Evolutionary conservation across 1,284 basidiomycete genomes (phyloP).

Genomic region (Agaricales sp.): DNA sequence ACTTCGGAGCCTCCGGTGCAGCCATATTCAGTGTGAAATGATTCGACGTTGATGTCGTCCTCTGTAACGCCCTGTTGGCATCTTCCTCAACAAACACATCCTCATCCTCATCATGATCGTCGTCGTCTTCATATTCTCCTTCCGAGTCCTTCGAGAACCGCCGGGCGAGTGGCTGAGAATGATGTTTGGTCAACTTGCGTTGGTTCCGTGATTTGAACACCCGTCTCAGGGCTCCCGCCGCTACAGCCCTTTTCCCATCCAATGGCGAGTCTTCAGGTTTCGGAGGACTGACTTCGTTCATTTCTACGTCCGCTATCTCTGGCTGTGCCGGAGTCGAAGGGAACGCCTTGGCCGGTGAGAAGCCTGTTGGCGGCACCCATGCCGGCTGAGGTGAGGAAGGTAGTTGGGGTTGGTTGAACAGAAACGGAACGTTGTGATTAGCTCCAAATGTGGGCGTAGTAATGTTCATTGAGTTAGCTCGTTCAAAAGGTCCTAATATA

Average conservation of each 20-base stretch:
- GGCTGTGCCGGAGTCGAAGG: constrained; percentile 26
- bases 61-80: constrained; percentile 20
- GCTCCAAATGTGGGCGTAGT: constrained; percentile 46
- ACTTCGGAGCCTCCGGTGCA: constrained; percentile 38
- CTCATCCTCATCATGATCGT: constrained; percentile 30
- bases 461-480: constrained; percentile 30
- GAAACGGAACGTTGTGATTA: constrained; percentile 57
- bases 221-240: constrained; percentile 60
- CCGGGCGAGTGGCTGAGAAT: neutral
- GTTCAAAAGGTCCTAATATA: constrained; percentile 34
- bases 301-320: constrained; percentile 61
- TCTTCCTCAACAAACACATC: constrained; percentile 33
- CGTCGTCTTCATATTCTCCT: constrained; percentile 31
- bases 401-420: constrained; percentile 46
- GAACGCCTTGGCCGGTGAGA: constrained; percentile 50
- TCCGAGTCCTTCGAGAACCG: constrained; percentile 20
- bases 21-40: constrained; percentile 77
- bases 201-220: constrained; percentile 54
- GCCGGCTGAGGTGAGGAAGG: constrained; percentile 33
- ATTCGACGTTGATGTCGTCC: constrained; percentile 33
- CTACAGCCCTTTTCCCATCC: constrained; percentile 37
- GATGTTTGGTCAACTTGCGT: neutral
- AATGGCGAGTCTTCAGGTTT: constrained; percentile 29
- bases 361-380: constrained; percentile 54
- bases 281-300: constrained; percentile 59